Base-by-base conservation (phyloP, 2,329 filamentous ascomycete genomes). In the Botrytis sinoallii region DNA sequence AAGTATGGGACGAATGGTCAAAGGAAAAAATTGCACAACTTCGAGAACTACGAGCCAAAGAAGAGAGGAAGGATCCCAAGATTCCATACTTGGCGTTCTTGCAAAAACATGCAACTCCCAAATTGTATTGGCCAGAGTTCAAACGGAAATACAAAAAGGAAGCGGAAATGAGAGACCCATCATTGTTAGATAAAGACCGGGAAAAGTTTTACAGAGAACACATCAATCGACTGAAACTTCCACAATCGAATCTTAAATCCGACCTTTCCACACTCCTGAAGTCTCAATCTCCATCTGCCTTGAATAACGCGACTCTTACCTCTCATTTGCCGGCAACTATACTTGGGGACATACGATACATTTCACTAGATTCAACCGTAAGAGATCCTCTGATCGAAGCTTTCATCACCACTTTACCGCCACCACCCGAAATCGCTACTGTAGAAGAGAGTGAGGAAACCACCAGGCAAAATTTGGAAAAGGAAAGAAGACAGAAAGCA, bases 111-210 rank as follows among this genome's bases (percentile, higher is more conserved):
- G 95, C 95, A 0, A 96, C 91, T 0, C 92, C 93, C 0, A 98
- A 97, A 83, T 87, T 99, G 1, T 99, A 97, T 85, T 99, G 96
- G 96, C 92, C 93, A 0, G 96, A 99, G 81, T 99, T 99, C 83
- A 94, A 93, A 79, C 88, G 96, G 48, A 99, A 98, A 81, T 96
- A 90, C 83, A 92, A 92, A 77, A 95, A 92, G 77, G 94, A 97
- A 76, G 83, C 88, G 0, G 88, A 91, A 70, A 94, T 99, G 92
- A 92, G 91, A 75, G 92, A 95, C 74, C 85, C 88, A 44, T 88
- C 86, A 69, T 85, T 95, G 38, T 84, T 85, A 48, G 93, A 95
- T 79, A 93, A 92, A 81, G 93, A 95, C 70, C 88, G 92, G 48
- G 93, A 97, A 80, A 94, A 92, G 83, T 85, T 89, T 70, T 97